Conservation (phyloP, 805 yeast species). For the Limtongia smithiae region DNA sequence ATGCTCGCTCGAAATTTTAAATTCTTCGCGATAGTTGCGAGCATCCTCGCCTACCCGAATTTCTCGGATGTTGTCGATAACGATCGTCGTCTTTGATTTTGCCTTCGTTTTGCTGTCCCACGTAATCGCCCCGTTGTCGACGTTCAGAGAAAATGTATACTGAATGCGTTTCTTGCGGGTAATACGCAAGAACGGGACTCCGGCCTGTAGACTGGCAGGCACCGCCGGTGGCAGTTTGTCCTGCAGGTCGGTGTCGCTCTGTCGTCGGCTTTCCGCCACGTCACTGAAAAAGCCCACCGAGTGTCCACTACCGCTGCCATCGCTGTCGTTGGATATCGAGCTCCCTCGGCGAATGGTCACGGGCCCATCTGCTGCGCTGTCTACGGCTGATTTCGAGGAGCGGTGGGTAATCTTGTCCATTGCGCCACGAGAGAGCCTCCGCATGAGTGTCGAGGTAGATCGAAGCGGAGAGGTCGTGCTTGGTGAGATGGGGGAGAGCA, state of each 20-base stretch:
- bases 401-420: constrained; percentile 19
- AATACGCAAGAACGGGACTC: constrained; percentile 61
- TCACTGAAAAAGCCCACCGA: too few species aligned
- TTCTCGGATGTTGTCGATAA: constrained; percentile 61
- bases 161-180: constrained; percentile 67
- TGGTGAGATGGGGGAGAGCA: not conserved
- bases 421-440: constrained; percentile 29
- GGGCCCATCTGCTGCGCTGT: constrained; percentile 4
- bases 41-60: constrained; percentile 68
- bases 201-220: constrained; percentile 49
- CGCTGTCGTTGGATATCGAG: constrained; percentile 16
- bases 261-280: constrained; percentile 20
- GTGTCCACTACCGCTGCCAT: constrained; percentile 10
- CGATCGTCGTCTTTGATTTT: constrained; percentile 33
- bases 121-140: constrained; percentile 49
- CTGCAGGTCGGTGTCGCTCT: too few species aligned
- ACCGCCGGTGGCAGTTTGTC: constrained; percentile 39
- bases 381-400: constrained; percentile 1
- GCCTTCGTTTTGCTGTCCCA: constrained; percentile 51
- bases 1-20: constrained; percentile 63
- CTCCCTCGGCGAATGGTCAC: constrained; percentile 9
- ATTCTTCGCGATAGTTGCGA: constrained; percentile 78
- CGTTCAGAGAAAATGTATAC: constrained; percentile 54
- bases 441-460: constrained; percentile 15
- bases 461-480: not conserved